Evolutionary conservation across 495 filamentous ascomycete genomes (phyloP).

Genomic region (Penicillium macrosclerotiorum): DNA sequence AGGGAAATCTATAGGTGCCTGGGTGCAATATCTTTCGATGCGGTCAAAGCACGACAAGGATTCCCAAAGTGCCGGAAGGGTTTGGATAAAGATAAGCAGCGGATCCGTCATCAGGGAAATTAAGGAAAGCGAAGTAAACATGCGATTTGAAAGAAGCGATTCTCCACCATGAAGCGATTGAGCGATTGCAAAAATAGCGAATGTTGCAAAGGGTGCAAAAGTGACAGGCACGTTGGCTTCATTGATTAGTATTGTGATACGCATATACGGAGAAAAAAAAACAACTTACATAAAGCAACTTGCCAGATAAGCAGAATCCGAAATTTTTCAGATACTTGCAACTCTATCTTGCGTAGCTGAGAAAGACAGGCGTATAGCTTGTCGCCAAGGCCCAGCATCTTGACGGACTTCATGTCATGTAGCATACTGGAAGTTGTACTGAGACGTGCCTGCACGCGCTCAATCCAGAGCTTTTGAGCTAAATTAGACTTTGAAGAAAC

Average conservation of each 20-base stretch:
- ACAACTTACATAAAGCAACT: conserved; percentile 17
- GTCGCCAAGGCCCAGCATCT: conserved; percentile 37
- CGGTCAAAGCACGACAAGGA: conserved; percentile 28
- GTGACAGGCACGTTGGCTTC: conserved; percentile 10
- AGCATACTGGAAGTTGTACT: conserved; percentile 34
- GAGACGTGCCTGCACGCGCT: conserved; percentile 33
- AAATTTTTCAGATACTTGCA: conserved; percentile 18
- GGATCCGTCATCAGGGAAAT: conserved; percentile 33
- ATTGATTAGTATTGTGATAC: not conserved
- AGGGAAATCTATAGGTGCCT: not conserved
- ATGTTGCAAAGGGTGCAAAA: conserved; percentile 40
- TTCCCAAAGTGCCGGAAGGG: conserved; percentile 21
- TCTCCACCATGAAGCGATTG: conserved; percentile 34
- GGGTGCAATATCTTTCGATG: conserved; percentile 26
- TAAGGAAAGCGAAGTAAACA: conserved; percentile 38
- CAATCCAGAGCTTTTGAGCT: conserved; percentile 34
- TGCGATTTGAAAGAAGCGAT: conserved; percentile 37
- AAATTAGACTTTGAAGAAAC: conserved; percentile 9
- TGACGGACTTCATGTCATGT: conserved; percentile 40
- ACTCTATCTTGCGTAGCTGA: conserved; percentile 8
- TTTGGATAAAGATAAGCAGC: conserved; percentile 21
- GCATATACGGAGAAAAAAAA: not conserved
- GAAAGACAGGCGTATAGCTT: conserved; percentile 14
- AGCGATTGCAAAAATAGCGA: conserved; percentile 39
- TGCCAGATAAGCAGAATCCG: conserved; percentile 12